A percentile compares a stretch with the other conserved stretches of the same genome.
Evolutionary conservation across 768 basidiomycete species (phyloP).

Genomic region (Aureoboletus auriporus): DNA sequence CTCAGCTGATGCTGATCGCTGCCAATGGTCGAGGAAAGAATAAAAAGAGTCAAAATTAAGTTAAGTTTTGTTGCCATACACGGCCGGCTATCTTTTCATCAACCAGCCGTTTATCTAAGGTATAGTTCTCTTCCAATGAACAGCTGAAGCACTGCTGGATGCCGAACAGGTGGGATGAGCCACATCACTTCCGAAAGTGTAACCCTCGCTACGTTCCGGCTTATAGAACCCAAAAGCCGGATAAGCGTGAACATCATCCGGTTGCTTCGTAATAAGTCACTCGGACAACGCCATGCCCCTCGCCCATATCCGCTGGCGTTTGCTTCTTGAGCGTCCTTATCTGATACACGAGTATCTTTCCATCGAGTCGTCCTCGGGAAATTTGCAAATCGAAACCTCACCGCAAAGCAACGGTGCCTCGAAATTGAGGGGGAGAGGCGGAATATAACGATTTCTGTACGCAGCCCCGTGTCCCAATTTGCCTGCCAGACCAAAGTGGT

Average conservation of each 20-base stretch:
- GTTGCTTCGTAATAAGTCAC: conserved; percentile 24
- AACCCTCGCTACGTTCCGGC: conserved; percentile 45
- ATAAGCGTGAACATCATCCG: conserved; percentile 38
- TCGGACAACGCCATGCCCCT: conserved; percentile 17
- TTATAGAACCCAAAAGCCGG: conserved; percentile 48
- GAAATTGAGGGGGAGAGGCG: conserved; percentile 38
- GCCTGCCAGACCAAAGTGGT: conserved; percentile 28
- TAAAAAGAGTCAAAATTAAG: conserved; percentile 2
- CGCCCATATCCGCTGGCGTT: conserved; percentile 32
- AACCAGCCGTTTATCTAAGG: conserved; percentile 6
- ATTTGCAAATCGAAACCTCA: conserved; percentile 28
- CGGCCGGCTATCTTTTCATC: conserved; percentile 10
- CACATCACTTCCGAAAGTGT: conserved; percentile 20
- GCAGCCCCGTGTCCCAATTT: conserved; percentile 34
- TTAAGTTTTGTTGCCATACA: conserved; percentile 16
- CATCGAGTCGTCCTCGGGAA: conserved; percentile 31
- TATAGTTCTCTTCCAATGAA: conserved; percentile 3
- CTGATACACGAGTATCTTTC: conserved; percentile 35
- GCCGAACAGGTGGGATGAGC: conserved; percentile 19
- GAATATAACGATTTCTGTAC: conserved; percentile 41
- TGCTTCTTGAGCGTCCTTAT: conserved; percentile 23
- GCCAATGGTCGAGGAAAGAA: conserved; percentile 2
- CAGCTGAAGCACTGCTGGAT: conserved; percentile 9
- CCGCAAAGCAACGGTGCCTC: conserved; percentile 38
- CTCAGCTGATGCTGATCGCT: background rate